Evolutionary conservation across 2,329 filamentous ascomycete genomes (phyloP), one percentile per base, ranked within the genome.

Genomic region (Monosporascus sp.): DNA sequence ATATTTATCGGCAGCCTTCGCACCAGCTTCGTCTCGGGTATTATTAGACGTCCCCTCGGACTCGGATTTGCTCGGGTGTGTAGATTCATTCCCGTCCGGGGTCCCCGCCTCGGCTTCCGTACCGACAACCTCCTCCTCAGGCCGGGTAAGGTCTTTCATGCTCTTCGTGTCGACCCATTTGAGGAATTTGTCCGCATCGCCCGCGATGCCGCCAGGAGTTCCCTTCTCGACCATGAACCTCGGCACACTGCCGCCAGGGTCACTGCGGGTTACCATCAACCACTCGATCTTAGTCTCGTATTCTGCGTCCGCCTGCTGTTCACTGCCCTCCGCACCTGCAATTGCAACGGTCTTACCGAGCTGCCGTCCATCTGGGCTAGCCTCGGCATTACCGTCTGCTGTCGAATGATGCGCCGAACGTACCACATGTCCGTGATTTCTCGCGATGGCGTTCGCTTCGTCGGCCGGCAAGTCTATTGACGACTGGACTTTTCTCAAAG

Each of bases 211-310:
- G 11, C 80, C 83, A 0, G 91, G 91, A 0, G 91, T 96, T 31
- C 88, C 89, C 65, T 89, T 85, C 63, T 96, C 91, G n/a, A 96
- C 89, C 79, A 96, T 85, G 71, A 94, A 96, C 15, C 89, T 81
- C 1, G 91, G 91, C 18, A 96, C 91, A 54, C 84, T 93, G 50
- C 91, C 91, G 11, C 91, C 91, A 3, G 91, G 90, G 62, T 96
- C 90, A 67, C 88, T 93, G 48, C 91, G 80, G 1, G 90, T 96
- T 18, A 96, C 83, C 91, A 96, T 96, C 55, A 94, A 81, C 91
- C 91, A 96, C 68, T 96, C 91, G 2, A 96, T 67, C 25, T 74
- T 70, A 27, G 70, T 74, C n/a, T 73, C 66, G 1, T 60, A 65
- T 5, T 71, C 65, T 9, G 70, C 65, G 14, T 63, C 62, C 2